Evolutionary conservation across 257 asterid genomes (phyloP).

Genomic region (Jaltomata sinuosa): DNA sequence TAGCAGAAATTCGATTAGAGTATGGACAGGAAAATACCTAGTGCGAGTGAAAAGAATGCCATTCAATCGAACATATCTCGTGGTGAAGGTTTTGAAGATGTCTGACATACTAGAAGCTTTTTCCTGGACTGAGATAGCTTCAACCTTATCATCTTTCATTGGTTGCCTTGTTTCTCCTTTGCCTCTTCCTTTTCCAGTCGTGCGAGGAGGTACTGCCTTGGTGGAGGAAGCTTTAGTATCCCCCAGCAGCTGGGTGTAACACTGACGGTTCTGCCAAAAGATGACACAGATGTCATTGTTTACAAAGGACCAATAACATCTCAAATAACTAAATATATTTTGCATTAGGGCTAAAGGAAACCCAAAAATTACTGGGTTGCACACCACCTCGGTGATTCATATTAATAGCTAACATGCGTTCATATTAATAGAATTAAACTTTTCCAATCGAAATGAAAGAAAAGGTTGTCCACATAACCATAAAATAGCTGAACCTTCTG

Average conservation of each 20-base stretch:
- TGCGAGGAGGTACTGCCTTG: conserved; percentile 30
- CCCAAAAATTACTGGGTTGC: background rate
- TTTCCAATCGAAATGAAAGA: background rate
- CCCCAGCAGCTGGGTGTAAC: conserved; percentile 40
- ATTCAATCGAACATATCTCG: conserved; percentile 70
- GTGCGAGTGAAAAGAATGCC: conserved; percentile 91
- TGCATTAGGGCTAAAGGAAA: background rate
- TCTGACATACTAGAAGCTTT: conserved; percentile 34
- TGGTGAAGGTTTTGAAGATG: conserved; percentile 42
- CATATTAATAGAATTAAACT: background rate
- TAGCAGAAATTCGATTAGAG: background rate
- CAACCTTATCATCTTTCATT: conserved; percentile 35
- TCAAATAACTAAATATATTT: background rate
- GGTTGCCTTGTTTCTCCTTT: conserved; percentile 47
- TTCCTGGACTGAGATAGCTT: conserved; percentile 31
- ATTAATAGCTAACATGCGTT: background rate
- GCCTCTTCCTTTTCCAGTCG: conserved; percentile 50
- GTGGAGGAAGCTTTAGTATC: conserved; percentile 42
- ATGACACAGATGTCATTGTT: background rate
- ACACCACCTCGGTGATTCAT: background rate
- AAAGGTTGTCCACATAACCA: background rate
- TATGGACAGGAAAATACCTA: conserved; percentile 40
- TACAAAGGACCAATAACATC: background rate
- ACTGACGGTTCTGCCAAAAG: conserved; percentile 71
- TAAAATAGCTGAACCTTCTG: background rate